phyloP scores from a whole-genome alignment of 768 basidiomycete species.

The Lactifluus volemus region DNA sequence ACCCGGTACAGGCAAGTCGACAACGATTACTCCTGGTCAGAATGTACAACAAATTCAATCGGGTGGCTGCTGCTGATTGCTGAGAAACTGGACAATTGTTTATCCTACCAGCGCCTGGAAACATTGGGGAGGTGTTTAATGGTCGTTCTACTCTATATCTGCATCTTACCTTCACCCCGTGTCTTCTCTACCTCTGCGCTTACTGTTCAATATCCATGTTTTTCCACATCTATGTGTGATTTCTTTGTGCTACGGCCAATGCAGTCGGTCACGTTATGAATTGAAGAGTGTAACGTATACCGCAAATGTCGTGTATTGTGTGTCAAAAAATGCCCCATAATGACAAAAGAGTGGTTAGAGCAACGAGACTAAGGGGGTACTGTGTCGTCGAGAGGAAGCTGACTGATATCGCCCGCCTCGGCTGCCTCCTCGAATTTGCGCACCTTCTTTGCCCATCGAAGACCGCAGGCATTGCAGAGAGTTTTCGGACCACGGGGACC shows the following conservation, averaged over 20 bases:
- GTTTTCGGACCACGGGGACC: constrained; percentile 95
- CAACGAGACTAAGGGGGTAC: constrained; percentile 15
- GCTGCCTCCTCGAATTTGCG: constrained; percentile 36
- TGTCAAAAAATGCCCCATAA: not conserved
- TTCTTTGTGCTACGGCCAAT: not conserved
- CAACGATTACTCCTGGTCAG: constrained; percentile 79
- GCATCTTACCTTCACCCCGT: constrained; percentile 17
- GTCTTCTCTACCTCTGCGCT: constrained; percentile 16
- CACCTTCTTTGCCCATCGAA: constrained; percentile 83
- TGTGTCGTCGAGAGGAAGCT: constrained; percentile 16
- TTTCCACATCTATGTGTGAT: constrained; percentile 5
- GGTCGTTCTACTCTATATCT: constrained; percentile 14
- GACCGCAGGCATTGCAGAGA: constrained; percentile 93
- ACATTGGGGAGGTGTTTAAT: constrained; percentile 20
- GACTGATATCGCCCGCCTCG: constrained; percentile 21
- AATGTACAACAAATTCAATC: constrained; percentile 68
- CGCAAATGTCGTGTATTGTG: not conserved
- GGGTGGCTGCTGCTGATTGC: constrained; percentile 69
- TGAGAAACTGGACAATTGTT: constrained; percentile 18
- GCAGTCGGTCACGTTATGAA: not conserved
- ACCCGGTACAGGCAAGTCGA: constrained; percentile 67
- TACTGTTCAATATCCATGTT: constrained; percentile 18
- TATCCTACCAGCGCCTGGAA: constrained; percentile 17
- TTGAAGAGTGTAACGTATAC: not conserved
- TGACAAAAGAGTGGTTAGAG: not conserved